These are phyloP conservation scores for Pythium dissotocum DNA, from an alignment of 352 stramenopile species.

Conservation along the genomic window DNA sequence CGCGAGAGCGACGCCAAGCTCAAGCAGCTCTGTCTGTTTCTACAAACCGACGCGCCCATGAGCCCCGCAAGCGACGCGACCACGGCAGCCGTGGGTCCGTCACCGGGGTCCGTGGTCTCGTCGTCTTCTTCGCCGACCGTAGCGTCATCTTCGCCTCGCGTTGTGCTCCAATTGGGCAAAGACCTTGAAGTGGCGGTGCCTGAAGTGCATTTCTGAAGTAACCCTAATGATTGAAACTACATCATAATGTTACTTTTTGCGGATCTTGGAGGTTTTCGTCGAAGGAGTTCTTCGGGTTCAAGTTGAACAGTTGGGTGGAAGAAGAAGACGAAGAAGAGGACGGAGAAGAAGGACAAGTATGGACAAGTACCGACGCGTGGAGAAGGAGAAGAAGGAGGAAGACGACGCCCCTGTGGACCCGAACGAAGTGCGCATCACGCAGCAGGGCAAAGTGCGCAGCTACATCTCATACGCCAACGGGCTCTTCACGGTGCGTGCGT, in stretches of 20 bases:
- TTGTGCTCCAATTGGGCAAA: constrained; percentile 9
- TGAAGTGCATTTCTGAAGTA: constrained; percentile 28
- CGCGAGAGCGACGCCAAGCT: constrained; percentile 56
- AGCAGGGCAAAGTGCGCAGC: constrained; percentile 76
- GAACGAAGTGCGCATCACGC: constrained; percentile 87
- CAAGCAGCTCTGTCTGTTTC: constrained; percentile 52
- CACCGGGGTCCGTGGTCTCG: background rate
- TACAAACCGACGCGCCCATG: constrained; percentile 31
- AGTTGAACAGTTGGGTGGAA: constrained; percentile 1
- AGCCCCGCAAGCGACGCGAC: constrained; percentile 5
- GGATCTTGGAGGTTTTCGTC: constrained; percentile 3
- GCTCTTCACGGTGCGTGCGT: constrained; percentile 51
- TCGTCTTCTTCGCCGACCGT: background rate
- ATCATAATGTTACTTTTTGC: constrained; percentile 25
- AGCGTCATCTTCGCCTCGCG: constrained; percentile 16
- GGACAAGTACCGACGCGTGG: constrained; percentile 85
- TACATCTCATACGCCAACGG: constrained; percentile 83
- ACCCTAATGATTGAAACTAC: background rate
- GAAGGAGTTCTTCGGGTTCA: background rate
- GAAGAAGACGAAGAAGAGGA: constrained; percentile 21
- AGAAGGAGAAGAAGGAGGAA: constrained; percentile 61
- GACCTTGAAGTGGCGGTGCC: constrained; percentile 19
- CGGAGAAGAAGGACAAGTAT: constrained; percentile 37
- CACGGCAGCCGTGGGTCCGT: background rate
- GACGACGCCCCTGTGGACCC: constrained; percentile 35